Evolutionary conservation across 1,284 basidiomycete genomes (phyloP), one percentile per base, ranked within the genome.

Genomic region (Trametes pubescens): DNA sequence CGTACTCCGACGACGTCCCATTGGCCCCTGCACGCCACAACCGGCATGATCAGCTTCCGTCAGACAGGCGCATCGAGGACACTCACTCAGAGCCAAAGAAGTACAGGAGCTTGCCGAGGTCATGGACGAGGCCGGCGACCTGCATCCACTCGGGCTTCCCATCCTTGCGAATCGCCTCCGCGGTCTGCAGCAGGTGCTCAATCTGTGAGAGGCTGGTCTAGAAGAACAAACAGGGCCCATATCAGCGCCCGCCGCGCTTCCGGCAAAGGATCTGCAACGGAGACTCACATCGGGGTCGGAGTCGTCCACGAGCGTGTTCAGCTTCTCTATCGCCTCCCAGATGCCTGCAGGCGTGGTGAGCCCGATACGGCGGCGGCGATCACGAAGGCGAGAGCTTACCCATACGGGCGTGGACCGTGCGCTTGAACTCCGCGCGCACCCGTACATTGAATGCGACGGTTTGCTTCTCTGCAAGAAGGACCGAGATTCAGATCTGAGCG

Each of bases 91-190:
- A 90, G 14, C 90, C 92, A 76, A 94, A 94, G 70, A 95, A 84
- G 75, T 87, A 86, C 16, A 95, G 79, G 9, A 96, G 83, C 75
- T 96, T 96, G 61, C 94, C 94, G 59, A 96, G 86, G 76, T 96
- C 94, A 71, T 96, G 94, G 38, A 96, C 86, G 22, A 97, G 85
- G 1, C 95, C 95, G 21, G 93, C 89, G 62, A 95, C 78, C 80
- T 95, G 93, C 91, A 93, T 93, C 91, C 91, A 93, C 62, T 93
- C 91, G 1, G 94, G 93, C 77, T 95, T 95, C 10, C 92, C 93
- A 72, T 96, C 95, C 24, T 87, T 81, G 51, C 95, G 86, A 70
- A 96, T 96, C 2, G 95, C 94, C 75, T 97, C 95, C 38, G 95
- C 95, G 0, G 95, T 96, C 76, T 96, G 95, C 1, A 96, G 83